Conservation (phyloP, 306 rosid species). For the Vigna angularis region DNA sequence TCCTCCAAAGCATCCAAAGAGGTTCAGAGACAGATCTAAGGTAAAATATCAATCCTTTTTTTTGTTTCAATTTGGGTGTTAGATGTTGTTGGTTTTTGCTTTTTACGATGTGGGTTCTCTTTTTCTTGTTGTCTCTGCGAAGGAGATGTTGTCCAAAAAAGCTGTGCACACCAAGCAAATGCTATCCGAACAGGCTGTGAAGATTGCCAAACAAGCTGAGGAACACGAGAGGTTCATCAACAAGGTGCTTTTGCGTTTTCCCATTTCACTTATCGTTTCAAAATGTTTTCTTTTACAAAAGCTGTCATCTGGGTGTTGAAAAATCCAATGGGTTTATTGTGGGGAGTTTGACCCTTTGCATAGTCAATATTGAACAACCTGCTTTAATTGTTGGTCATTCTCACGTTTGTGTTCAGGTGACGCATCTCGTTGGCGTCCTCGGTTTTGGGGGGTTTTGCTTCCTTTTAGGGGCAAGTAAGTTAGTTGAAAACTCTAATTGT, state of each 20-base stretch:
- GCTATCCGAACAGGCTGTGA: constrained; percentile 76
- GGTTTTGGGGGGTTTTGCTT: constrained; percentile 91
- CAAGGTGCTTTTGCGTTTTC: constrained; percentile 56
- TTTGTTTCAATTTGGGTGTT: neutral
- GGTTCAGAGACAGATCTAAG: constrained; percentile 71
- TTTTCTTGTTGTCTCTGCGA: constrained; percentile 55
- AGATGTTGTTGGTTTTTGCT: constrained; percentile 8
- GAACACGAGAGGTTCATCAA: constrained; percentile 86
- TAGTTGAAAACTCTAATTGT: constrained; percentile 50
- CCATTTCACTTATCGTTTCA: constrained; percentile 5
- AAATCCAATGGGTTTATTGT: constrained; percentile 5
- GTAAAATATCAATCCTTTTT: constrained; percentile 39
- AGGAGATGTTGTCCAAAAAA: constrained; percentile 78
- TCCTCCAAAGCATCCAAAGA: constrained; percentile 53
- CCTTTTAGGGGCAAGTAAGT: constrained; percentile 93
- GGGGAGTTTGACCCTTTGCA: neutral
- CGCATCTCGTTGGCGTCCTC: constrained; percentile 81
- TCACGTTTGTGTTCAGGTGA: constrained; percentile 55
- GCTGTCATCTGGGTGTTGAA: neutral
- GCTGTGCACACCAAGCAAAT: constrained; percentile 80
- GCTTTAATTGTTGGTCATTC: constrained; percentile 9
- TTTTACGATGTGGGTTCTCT: constrained; percentile 41
- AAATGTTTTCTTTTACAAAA: neutral
- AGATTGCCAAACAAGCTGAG: constrained; percentile 87
- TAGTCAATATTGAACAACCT: neutral